These are phyloP conservation scores for Eleusine indica DNA, from an alignment of 176 grass and related monocot species.

Conservation along the genomic window DNA sequence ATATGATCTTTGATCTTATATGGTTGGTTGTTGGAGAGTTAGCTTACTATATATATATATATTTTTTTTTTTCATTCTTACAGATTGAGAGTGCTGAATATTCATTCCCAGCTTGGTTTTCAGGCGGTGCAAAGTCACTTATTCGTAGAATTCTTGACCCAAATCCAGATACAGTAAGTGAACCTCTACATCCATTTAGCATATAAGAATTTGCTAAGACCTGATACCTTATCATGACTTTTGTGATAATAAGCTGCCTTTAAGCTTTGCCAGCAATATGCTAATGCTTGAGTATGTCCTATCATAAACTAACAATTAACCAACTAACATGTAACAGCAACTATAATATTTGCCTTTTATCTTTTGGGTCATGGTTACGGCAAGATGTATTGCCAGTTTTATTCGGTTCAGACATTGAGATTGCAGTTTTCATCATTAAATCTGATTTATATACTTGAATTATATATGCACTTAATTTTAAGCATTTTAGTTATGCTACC, in stretches of 20 bases:
- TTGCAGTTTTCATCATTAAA: not conserved
- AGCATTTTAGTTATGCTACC: not conserved
- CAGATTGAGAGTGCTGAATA: slow-evolving; percentile 87
- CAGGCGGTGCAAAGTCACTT: slow-evolving; percentile 71
- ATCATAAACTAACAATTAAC: not conserved
- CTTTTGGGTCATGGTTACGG: not conserved
- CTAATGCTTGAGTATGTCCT: not conserved
- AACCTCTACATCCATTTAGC: slow-evolving; percentile 32
- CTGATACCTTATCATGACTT: slow-evolving; percentile 22
- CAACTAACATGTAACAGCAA: not conserved
- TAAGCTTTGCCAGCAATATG: not conserved
- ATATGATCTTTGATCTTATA: slow-evolving; percentile 5
- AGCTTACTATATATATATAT: not conserved
- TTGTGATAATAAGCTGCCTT: not conserved
- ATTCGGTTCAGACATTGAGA: not conserved
- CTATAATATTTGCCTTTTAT: not conserved
- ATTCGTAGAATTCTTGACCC: slow-evolving; percentile 88
- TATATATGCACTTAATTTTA: too few species aligned
- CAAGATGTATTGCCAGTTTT: not conserved
- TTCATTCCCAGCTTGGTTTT: slow-evolving; percentile 88
- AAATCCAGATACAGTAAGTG: slow-evolving; percentile 91
- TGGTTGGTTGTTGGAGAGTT: not conserved
- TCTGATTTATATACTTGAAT: not conserved
- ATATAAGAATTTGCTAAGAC: not conserved
- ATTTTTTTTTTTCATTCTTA: slow-evolving; percentile 25